These are phyloP conservation scores for Paramyrothecium roridum DNA, from an alignment of 2,329 filamentous ascomycete species.

Conservation along the genomic window DNA sequence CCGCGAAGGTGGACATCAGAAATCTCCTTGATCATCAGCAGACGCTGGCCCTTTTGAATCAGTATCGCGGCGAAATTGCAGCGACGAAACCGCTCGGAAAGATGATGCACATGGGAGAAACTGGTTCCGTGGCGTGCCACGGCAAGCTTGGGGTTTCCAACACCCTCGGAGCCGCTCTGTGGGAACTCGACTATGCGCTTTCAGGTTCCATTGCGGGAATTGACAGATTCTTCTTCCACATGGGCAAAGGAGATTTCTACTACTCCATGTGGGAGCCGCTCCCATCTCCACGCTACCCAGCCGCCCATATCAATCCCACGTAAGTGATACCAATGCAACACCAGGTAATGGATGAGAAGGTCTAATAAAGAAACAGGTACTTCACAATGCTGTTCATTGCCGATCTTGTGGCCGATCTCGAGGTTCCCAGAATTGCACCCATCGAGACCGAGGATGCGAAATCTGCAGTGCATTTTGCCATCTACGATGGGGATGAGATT, in stretches of 20 bases:
- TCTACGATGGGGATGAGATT: no score
- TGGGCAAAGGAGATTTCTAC: neutral
- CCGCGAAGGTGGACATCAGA: neutral
- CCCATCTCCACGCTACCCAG: no score
- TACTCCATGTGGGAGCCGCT: neutral
- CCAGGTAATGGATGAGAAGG: no score
- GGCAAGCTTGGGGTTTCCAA: neutral
- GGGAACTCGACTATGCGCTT: neutral
- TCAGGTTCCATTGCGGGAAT: neutral
- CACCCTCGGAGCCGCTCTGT: neutral
- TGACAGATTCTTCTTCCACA: neutral
- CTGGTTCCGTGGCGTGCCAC: neutral
- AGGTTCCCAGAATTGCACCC: no score
- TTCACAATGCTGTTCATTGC: no score
- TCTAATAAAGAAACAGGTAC: no score
- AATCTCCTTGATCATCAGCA: neutral
- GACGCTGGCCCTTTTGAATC: neutral
- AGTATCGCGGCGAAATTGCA: neutral
- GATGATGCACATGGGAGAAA: neutral
- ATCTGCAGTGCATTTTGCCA: no score
- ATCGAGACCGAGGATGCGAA: no score
- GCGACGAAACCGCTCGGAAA: neutral
- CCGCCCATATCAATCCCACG: no score
- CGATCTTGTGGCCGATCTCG: no score
- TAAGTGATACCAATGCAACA: no score